Evolutionary conservation across 441 rosid genomes (phyloP).

Genomic region (Syzygium malaccense): DNA sequence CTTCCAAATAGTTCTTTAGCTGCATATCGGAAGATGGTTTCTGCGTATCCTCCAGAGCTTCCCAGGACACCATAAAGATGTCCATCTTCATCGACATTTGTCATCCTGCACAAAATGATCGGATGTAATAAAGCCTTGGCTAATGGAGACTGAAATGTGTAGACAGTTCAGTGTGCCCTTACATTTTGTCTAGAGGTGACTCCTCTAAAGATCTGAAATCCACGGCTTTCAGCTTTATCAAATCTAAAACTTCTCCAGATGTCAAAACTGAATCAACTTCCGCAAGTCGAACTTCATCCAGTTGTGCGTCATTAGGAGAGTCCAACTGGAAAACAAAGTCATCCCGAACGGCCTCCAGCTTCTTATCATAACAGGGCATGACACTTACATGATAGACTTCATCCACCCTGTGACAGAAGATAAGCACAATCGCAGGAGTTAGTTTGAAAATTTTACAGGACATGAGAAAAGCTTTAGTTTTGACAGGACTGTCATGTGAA

Average conservation of each 20-base stretch:
- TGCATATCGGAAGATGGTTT: conserved; percentile 64
- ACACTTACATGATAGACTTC: conserved; percentile 87
- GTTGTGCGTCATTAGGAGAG: conserved; percentile 17
- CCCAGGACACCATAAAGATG: conserved; percentile 82
- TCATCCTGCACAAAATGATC: conserved; percentile 37
- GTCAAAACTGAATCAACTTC: conserved; percentile 97
- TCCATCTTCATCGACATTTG: conserved; percentile 71
- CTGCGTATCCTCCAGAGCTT: conserved; percentile 91
- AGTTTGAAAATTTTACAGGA: background rate
- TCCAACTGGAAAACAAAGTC: conserved; percentile 65
- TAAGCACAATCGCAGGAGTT: background rate
- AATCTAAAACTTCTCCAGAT: conserved; percentile 78
- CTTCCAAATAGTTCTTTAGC: conserved; percentile 62
- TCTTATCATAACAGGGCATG: conserved; percentile 98
- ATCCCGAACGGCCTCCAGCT: conserved; percentile 89
- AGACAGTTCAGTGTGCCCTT: conserved; percentile 17
- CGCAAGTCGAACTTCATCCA: conserved; percentile 20
- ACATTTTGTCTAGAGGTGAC: conserved; percentile 69
- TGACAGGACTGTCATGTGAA: background rate
- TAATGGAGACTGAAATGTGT: background rate
- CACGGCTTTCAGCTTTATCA: conserved; percentile 68
- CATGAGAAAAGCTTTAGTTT: background rate
- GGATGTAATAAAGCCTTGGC: background rate
- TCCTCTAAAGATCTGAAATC: conserved; percentile 64
- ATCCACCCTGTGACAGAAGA: conserved; percentile 45